Conservation (phyloP, 116 monocot genomes). For the Phalaenopsis hybrid region DNA sequence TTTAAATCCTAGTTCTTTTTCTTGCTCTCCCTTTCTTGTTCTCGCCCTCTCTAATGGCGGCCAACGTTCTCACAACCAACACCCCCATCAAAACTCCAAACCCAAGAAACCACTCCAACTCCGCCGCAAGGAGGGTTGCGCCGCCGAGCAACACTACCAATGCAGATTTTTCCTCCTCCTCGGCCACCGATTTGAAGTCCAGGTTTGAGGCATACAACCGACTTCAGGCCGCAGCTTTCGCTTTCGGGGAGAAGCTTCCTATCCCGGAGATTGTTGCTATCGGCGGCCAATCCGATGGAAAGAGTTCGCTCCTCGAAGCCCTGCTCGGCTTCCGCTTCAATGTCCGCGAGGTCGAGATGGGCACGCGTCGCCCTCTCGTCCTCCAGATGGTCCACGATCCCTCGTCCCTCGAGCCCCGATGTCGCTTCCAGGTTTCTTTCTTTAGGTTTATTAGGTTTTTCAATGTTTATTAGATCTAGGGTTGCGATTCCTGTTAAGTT, state of each 20-base stretch:
- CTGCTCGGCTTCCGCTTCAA: constrained; percentile 97
- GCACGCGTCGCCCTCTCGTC: constrained; percentile 87
- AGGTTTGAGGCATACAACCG: constrained; percentile 98
- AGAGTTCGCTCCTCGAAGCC: constrained; percentile 94
- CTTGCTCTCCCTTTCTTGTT: constrained; percentile 5
- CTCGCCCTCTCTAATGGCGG: constrained; percentile 17
- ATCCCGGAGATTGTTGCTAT: constrained; percentile 92
- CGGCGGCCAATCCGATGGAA: constrained; percentile 94
- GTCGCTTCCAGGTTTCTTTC: constrained; percentile 76
- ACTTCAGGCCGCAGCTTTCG: constrained; percentile 89
- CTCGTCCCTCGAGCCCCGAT: constrained; percentile 72
- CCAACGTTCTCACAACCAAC: constrained; percentile 13
- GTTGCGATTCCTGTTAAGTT: not conserved
- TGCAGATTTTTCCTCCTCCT: constrained; percentile 5
- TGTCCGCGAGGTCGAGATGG: constrained; percentile 98
- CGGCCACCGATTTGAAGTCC: constrained; percentile 34
- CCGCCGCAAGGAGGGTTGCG: constrained; percentile 8
- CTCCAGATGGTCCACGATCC: constrained; percentile 98
- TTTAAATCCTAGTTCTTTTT: not conserved
- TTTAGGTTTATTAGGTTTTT: not conserved
- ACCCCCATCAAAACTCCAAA: constrained; percentile 32
- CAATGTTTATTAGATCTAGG: not conserved
- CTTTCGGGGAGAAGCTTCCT: constrained; percentile 89
- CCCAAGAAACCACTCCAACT: constrained; percentile 1
- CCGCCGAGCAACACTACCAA: not conserved